Base-by-base conservation (phyloP, 148 eudicot species). In the Chenopodium quinoa region DNA sequence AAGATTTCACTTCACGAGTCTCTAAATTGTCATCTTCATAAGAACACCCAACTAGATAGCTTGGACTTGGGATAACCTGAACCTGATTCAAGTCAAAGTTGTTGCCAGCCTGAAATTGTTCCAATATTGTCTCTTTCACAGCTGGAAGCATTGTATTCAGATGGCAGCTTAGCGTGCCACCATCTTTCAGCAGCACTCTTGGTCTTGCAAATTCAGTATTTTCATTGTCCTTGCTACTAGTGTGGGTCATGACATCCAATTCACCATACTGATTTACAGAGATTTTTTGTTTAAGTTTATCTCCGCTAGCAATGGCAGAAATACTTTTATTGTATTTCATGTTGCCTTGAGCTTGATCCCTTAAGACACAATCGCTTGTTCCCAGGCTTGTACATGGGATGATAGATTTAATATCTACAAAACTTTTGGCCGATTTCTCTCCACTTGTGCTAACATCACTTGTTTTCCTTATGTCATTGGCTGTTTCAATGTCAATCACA, bases 1-100 rank as follows among this genome's bases (percentile, higher is more conserved):
- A 56, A 56, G 62, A 19, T 17, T 4, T 56, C 17, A 56, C 22
- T 4, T 56, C 62, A 13, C 44, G 47, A 76, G 20, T 71, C 46
- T 29, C 67, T 14, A 25, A 73, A 46, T 27, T 37, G 25, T 73
- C 68, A 23, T 78, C 58, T 83, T 64, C 48, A 56, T 56, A 56
- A 56, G 37, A 73, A 16, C 62, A 47, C 13, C 29, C 46, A 27
- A 29, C 29, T 6, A 22, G 6, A 40, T 31, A 60, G 47, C 63
- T 75, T 75, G 85, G 22, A 71, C 48, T 71, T 34, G 4, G n/a
- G 73, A 17, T 66, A 14, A 16, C 83, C 34, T 66, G 75, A 48
- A 70, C 31, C 81, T 81, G 81, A 66, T 85, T 85, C 70, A 85
- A 56, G 58, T 81, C 86, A 11, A 84, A 80, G 31, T 68, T 70